These are phyloP conservation scores for Grammothele lineata DNA, from an alignment of 768 basidiomycete genomes.

Conservation along the genomic window DNA sequence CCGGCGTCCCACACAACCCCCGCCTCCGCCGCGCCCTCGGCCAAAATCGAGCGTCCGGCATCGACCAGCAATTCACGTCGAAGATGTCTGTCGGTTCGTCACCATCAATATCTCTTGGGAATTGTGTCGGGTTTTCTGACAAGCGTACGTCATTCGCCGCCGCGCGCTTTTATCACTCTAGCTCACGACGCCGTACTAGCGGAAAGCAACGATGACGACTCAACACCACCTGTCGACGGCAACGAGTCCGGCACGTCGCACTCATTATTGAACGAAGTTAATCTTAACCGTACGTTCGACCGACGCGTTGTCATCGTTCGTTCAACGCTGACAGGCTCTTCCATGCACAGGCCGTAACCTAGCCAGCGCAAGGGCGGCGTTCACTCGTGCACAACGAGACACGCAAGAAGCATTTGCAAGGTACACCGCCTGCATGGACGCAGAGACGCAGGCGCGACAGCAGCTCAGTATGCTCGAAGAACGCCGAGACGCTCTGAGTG, in stretches of 20 bases:
- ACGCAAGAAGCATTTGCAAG: conserved; percentile 68
- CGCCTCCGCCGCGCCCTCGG: conserved; percentile 54
- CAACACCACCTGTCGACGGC: conserved; percentile 5
- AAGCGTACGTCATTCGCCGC: conserved; percentile 13
- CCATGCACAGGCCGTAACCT: conserved; percentile 50
- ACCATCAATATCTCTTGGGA: conserved; percentile 17
- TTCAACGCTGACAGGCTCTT: conserved; percentile 7
- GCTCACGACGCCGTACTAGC: background rate
- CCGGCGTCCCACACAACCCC: conserved; percentile 76
- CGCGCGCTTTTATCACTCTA: no score
- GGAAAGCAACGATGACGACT: conserved; percentile 7
- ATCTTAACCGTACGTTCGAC: conserved; percentile 38
- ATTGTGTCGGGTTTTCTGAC: conserved; percentile 13
- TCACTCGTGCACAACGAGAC: conserved; percentile 65
- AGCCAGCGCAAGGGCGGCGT: conserved; percentile 53
- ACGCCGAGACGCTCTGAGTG: conserved; percentile 59
- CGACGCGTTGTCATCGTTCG: background rate
- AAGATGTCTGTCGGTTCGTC: conserved; percentile 18
- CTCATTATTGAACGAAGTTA: conserved; percentile 20
- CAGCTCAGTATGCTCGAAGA: conserved; percentile 63
- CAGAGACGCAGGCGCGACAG: conserved; percentile 62
- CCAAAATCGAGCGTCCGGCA: conserved; percentile 15
- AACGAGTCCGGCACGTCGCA: conserved; percentile 8
- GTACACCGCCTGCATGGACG: conserved; percentile 65
- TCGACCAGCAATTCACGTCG: conserved; percentile 12